Base-by-base conservation (phyloP, 1,284 basidiomycete genomes). In the Ceraceosorus guamensis region DNA sequence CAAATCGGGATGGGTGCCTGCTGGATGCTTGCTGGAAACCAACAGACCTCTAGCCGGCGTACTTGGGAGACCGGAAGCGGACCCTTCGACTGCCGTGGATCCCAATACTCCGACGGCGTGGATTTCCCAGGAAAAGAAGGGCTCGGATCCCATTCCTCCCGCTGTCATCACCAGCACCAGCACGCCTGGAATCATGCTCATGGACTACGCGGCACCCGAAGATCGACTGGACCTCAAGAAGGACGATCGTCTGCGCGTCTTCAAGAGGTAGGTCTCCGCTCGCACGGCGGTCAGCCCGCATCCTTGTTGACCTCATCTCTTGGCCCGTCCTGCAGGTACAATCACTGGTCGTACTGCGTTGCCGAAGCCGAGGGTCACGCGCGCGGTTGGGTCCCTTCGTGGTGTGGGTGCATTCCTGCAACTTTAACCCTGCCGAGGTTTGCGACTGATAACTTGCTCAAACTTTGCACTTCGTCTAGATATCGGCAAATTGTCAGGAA, bases 131-230 rank as follows among this genome's bases (percentile, higher is more conserved):
- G n/a, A n/a, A n/a, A n/a, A n/a, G n/a, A n/a, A n/a, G n/a, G n/a
- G n/a, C n/a, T n/a, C n/a, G n/a, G n/a, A n/a, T n/a, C 88, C 90
- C 0, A 90, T 96, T 49, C 78, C 89, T 46, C 91, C 91, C 0
- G 75, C 87, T 46, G 85, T 85, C 77, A 93, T 98, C 68, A 85
- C 93, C 54, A 91, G 87, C 35, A 91, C 90, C 11, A 91, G 89
- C 69, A 96, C 93, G 79, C 89, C 91, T 4, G 92, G 91, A 24
- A 81, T 92, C 59, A 89, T 91, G 5, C 79, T 98, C 65, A 96
- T 93, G 89, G 89, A 95, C 67, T 97, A 95, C 77, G 32, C 53
- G 41, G 39, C 44, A 1, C 55, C 56, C 1, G 87, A 88, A 6
- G 91, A 92, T 67, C 91, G 95, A 76, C 79, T 96, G 63, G 84